Percentiles rank a stretch among this genome's conserved stretches.
These are phyloP conservation scores for Lyophyllum decastes DNA, from an alignment of 768 basidiomycete species.

Conservation along the genomic window DNA sequence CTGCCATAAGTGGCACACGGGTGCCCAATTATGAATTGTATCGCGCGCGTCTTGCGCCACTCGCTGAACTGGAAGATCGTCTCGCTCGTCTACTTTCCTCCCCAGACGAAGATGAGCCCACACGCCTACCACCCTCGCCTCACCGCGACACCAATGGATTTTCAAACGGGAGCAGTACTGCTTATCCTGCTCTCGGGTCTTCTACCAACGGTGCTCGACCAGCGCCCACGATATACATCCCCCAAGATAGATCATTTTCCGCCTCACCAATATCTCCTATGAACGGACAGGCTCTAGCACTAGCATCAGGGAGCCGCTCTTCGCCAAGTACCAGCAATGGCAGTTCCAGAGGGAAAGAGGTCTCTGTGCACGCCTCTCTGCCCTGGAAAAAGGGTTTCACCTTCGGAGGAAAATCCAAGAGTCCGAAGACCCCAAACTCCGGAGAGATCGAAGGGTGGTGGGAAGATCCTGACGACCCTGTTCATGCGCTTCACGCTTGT, in stretches of 20 bases:
- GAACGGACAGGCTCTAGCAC: conserved; percentile 22
- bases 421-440: conserved; percentile 69
- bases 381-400: conserved; percentile 74
- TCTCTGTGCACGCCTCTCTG: conserved; percentile 58
- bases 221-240: conserved; percentile 49
- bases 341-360: conserved; percentile 47
- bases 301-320: conserved; percentile 23
- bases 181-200: conserved; percentile 7
- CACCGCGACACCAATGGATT: conserved; percentile 37
- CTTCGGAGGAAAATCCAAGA: conserved; percentile 59
- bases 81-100: conserved; percentile 69
- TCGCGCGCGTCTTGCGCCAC: conserved; percentile 62
- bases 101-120: conserved; percentile 72
- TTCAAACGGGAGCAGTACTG: conserved; percentile 21
- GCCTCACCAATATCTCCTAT: conserved; percentile 30
- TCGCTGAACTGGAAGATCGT: conserved; percentile 67
- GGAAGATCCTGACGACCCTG: conserved; percentile 84
- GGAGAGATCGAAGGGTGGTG: conserved; percentile 81
- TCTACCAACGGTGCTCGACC: conserved; percentile 36
- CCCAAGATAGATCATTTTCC: conserved; percentile 33
- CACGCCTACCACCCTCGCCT: conserved; percentile 46
- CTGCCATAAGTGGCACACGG: conserved; percentile 49
- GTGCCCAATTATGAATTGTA: conserved; percentile 66
- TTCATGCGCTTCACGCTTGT: conserved; percentile 67
- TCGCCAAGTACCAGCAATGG: conserved; percentile 32